A percentile compares a stretch with the other conserved stretches of the same genome.
Evolutionary conservation across 352 stramenopile genomes (phyloP).

Genomic region (Pythium aristosporum): DNA sequence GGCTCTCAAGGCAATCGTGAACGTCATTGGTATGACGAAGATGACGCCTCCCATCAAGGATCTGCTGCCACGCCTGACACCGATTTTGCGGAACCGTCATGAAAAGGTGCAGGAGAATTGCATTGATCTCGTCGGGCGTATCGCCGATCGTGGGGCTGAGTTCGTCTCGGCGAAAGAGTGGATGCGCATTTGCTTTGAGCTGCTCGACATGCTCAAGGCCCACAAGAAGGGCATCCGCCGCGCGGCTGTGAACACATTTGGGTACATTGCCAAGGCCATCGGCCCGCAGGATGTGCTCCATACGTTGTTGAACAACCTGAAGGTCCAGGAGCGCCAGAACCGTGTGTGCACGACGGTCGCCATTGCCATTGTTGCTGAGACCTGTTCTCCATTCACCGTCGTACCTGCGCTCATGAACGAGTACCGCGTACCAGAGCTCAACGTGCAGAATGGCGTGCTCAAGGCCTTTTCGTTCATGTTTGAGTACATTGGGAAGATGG

Average conservation of each 20-base stretch:
- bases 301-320: constrained; percentile 99
- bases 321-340: constrained; percentile 99
- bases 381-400: constrained; percentile 98
- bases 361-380: constrained; percentile 99
- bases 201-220: constrained; percentile 99
- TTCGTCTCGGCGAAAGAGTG: constrained; percentile 98
- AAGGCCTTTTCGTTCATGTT: constrained; percentile 99
- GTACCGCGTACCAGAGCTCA: constrained; percentile 98
- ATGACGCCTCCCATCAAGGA: constrained; percentile 99
- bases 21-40: constrained; percentile 99
- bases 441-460: constrained; percentile 99
- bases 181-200: constrained; percentile 99
- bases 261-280: constrained; percentile 99
- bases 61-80: constrained; percentile 97
- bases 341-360: constrained; percentile 99
- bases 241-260: constrained; percentile 98
- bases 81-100: constrained; percentile 99
- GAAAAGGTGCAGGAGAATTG: constrained; percentile 99
- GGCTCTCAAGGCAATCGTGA: constrained; percentile 98
- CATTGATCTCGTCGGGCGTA: constrained; percentile 98
- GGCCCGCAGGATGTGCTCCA: constrained; percentile 99
- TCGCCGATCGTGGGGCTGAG: constrained; percentile 97
- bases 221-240: constrained; percentile 99
- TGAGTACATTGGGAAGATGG: constrained; percentile 99
- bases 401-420: constrained; percentile 99